A percentile compares a stretch with the other conserved stretches of the same genome.
Conservation (phyloP, 257 asterid species). For the Vinca minor region DNA sequence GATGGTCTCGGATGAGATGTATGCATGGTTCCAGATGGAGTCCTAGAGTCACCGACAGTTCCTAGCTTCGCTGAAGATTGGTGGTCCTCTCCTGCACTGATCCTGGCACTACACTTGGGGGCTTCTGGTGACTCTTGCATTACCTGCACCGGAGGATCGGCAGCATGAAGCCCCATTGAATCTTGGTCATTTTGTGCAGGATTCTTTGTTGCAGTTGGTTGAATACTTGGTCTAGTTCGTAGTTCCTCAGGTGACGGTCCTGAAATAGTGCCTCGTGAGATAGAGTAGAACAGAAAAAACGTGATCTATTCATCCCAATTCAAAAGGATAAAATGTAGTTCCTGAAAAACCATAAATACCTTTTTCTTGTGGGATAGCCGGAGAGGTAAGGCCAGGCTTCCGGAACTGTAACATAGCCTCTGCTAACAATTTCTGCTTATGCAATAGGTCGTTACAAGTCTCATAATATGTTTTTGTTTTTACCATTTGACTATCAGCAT, state of each 20-base stretch:
- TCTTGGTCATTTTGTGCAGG: slow-evolving; percentile 7
- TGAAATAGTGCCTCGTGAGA: slow-evolving; percentile 5
- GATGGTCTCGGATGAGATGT: not conserved
- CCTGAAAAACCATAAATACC: slow-evolving; percentile 15
- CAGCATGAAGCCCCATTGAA: not conserved
- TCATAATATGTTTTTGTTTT: slow-evolving; percentile 16
- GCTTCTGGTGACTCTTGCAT: not conserved
- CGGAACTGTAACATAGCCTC: slow-evolving; percentile 25
- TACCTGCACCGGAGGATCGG: not conserved
- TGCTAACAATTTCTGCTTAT: slow-evolving; percentile 28
- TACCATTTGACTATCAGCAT: slow-evolving; percentile 16
- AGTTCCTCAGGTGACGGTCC: not conserved
- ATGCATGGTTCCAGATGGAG: slow-evolving; percentile 1
- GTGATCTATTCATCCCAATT: slow-evolving; percentile 13
- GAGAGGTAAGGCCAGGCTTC: not conserved
- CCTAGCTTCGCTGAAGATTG: slow-evolving; percentile 9
- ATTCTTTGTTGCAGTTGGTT: slow-evolving; percentile 9
- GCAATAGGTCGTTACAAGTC: slow-evolving; percentile 10
- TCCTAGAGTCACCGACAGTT: not conserved
- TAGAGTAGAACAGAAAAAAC: slow-evolving; percentile 1
- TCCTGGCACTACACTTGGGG: not conserved
- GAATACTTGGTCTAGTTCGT: not conserved
- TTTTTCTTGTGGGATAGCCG: slow-evolving; percentile 24
- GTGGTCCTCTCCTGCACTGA: not conserved
- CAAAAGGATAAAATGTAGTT: not conserved